Evolutionary conservation across 345 rosid species (phyloP).

Genomic region (Psidium guajava): DNA sequence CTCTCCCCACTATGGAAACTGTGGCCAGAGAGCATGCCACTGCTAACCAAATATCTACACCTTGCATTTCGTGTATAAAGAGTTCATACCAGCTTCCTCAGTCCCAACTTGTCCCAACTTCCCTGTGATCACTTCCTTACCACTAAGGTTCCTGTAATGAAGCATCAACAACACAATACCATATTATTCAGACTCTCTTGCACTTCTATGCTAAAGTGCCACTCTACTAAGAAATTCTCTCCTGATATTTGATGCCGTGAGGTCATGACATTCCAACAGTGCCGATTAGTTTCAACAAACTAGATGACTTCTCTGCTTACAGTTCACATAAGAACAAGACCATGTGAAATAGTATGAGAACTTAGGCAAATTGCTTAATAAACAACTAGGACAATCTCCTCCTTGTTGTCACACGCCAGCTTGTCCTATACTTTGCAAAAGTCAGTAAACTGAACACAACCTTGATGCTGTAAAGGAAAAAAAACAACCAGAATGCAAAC

Average conservation of each 20-base stretch:
- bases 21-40: background rate
- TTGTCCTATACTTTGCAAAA: background rate
- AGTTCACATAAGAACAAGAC: background rate
- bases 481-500: background rate
- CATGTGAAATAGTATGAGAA: background rate
- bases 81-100: background rate
- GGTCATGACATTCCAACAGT: background rate
- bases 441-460: background rate
- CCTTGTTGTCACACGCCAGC: background rate
- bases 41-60: background rate
- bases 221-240: background rate
- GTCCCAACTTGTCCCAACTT: background rate
- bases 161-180: background rate
- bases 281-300: background rate
- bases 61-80: background rate
- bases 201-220: background rate
- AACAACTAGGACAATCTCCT: background rate
- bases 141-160: background rate
- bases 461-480: background rate
- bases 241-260: background rate
- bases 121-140: background rate
- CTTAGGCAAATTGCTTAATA: background rate
- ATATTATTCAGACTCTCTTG: background rate
- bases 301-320: background rate
- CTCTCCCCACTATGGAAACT: background rate